Percentiles rank a stretch among this genome's conserved stretches.
phyloP scores from a whole-genome alignment of 176 grass and related monocot species.

The Olyra latifolia region DNA sequence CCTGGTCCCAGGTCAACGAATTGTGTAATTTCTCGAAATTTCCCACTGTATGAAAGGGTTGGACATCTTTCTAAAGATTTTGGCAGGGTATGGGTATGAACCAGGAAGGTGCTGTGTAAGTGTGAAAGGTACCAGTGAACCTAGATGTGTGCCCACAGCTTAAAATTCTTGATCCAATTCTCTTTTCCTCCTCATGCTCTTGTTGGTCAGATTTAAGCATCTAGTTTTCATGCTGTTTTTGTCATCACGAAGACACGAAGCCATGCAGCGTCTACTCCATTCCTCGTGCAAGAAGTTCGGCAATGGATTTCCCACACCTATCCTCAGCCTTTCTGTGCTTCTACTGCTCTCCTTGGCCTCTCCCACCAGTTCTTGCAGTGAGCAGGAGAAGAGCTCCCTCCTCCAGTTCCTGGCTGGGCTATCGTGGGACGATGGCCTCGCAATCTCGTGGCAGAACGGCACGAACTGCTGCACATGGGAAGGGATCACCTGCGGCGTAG shows the following conservation, averaged over 20 bases:
- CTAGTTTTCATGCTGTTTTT: background rate
- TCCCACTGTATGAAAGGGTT: too few species aligned
- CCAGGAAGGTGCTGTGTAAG: too few species aligned
- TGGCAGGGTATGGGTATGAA: too few species aligned
- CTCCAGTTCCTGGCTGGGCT: conserved; percentile 36
- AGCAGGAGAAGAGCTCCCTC: background rate
- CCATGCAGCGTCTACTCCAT: background rate
- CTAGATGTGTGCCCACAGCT: too few species aligned
- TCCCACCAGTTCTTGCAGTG: conserved; percentile 44
- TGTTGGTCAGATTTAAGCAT: background rate
- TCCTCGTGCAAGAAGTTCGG: background rate
- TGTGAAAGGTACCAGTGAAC: too few species aligned
- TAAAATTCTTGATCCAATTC: background rate
- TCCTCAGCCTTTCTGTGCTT: background rate
- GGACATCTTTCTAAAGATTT: too few species aligned
- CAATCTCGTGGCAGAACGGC: too few species aligned
- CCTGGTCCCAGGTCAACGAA: too few species aligned
- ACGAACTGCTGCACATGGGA: too few species aligned
- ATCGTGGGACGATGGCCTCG: background rate
- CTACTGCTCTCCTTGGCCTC: background rate
- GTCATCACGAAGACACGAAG: too few species aligned
- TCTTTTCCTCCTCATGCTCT: too few species aligned
- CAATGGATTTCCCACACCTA: background rate
- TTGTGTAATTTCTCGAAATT: too few species aligned
- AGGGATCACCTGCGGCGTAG: background rate